Evolutionary conservation across 148 eudicot species (phyloP), one percentile per base, ranked within the genome.

Genomic region (Heliosperma pusillum): DNA sequence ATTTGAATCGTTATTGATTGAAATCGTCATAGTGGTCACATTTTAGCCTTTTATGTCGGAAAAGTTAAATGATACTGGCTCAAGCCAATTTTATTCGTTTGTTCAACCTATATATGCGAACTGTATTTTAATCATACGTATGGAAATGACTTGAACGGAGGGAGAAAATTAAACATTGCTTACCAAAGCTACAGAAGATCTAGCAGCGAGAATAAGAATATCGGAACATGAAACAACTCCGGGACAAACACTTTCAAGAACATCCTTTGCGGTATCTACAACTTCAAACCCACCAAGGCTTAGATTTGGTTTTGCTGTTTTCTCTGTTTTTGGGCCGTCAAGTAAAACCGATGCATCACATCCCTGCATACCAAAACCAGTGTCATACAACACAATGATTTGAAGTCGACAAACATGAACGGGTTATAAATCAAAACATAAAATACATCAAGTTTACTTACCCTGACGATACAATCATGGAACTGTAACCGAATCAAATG

Each of bases 221-320:
- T 89, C 93, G 17, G 90, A 85, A 57, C 93, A 89, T 27, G 93
- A 89, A 9, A 89, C 90, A 11, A 89, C 81, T 19, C 88, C 90
- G 1, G 88, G 87, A 67, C 90, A 89, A 0, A 59, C 44, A 65
- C 64, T 69, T 56, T 89, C 92, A 0, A 89, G 69, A 1, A 79
- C 87, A 4, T 52, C 76, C 67, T 89, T 86, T 2, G 83, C 85
- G 0, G 84, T 82, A 58, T 89, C 91, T 44, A 89, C 80, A 42
- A 88, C 74, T 2, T 82, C 82, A 26, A 53, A 89, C 11, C 89
- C 89, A 12, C 85, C 59, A 0, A 89, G 82, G 69, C 89, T 80
- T 40, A 55, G 66, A 79, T 88, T 87, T 26, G 89, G 86, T 3
- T 10, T 22, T 0, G 89, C 85, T 0, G 80, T 78, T 77, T 86